These are phyloP conservation scores for Xanthoconium separans DNA, from an alignment of 1,284 basidiomycete genomes.

Conservation along the genomic window DNA sequence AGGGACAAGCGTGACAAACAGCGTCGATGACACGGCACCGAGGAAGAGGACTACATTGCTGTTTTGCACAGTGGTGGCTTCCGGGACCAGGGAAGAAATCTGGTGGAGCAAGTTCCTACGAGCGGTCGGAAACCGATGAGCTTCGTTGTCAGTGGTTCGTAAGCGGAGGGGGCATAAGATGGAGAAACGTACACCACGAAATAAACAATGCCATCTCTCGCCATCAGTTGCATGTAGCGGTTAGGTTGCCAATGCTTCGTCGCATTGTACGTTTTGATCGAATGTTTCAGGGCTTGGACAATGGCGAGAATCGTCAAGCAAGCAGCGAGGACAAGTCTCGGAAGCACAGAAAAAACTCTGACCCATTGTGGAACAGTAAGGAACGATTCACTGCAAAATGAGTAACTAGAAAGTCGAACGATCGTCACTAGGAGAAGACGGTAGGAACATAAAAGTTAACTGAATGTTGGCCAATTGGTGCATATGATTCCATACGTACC, in stretches of 20 bases:
- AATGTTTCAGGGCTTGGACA: not conserved
- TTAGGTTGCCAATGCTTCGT: not conserved
- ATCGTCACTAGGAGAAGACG: not conserved
- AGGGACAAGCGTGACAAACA: not conserved
- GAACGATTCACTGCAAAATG: not conserved
- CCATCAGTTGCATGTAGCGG: not conserved
- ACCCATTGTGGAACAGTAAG: not conserved
- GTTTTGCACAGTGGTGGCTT: not conserved
- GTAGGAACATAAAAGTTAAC: not conserved
- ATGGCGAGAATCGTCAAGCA: too few relatives aligned
- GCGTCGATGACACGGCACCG: not conserved
- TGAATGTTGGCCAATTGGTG: not conserved
- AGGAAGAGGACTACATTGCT: not conserved
- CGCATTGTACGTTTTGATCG: not conserved
- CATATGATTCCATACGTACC: not conserved
- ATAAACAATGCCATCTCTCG: slow-evolving; percentile 3
- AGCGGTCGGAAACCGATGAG: not conserved
- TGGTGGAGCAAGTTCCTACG: not conserved
- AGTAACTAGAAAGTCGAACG: not conserved
- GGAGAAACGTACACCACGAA: not conserved
- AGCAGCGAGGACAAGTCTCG: not conserved
- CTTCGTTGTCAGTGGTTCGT: not conserved
- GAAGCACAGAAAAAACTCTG: not conserved
- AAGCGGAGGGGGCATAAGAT: not conserved
- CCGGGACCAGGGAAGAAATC: not conserved